Base-by-base conservation (phyloP, 2,329 filamentous ascomycete species). In the Akanthomyces dipterigenus region DNA sequence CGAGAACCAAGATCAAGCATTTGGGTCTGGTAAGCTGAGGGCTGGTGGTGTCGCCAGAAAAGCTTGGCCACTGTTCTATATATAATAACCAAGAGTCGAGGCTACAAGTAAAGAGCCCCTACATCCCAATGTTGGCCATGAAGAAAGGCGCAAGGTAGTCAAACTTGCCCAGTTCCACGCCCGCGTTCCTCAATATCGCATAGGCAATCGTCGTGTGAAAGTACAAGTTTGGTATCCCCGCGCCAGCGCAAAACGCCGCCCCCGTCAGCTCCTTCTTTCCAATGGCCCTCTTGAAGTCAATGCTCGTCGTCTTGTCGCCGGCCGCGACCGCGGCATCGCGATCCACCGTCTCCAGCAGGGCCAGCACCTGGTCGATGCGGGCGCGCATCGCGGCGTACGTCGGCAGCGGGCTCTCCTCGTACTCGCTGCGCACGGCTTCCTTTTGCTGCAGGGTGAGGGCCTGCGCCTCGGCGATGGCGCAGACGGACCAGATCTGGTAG, bases 131-230 rank as follows among this genome's bases (percentile, higher is more conserved):
- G 11, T 56, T n/a, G 8, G 3, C 42, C 42, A 26, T 24, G 24
- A 59, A 40, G 51, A 69, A 78, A 8, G 67, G 22, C 3, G 16
- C 42, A 42, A 85, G 65, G 68, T 76, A 89, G 67, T 88, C 82
- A 56, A 64, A 34, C 78, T 89, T 89, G 40, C 84, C 85, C 24
- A 90, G n/a, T 0, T 77, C 75, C 20, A 88, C 82, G 1, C 86
- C 87, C 71, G 84, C 79, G 67, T 78, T 80, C 62, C 87, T 76
- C 68, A 88, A 68, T 61, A 89, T 83, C 20, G 71, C 76, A 73
- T 89, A 89, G 9, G 82, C 77, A 12, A 78, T 85, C 3, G 72
- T 78, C 18, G 82, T 65, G 69, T 89, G 87, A 73, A 89, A 90
- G 74, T 78, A 87, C 66, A 88, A 72, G 67, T 88, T 87, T 22